Evolutionary conservation across 306 rosid genomes (phyloP), one percentile per base, ranked within the genome.

Genomic region (Vicia faba): DNA sequence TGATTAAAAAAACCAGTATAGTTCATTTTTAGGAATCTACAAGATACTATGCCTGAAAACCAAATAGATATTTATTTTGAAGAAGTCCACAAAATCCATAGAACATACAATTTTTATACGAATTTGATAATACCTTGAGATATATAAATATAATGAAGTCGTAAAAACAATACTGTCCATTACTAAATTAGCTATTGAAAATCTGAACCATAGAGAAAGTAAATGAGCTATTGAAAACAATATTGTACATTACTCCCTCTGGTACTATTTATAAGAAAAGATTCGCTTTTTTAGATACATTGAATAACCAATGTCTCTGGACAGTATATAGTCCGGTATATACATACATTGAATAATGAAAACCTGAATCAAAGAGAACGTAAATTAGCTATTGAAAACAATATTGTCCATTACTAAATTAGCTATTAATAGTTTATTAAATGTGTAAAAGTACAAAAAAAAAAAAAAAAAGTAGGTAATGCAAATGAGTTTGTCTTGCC

Each of bases 61-160:
- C 71, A 38, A 45, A 16, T 50, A 51, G 14, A 39, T 51, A 64
- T 61, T 43, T 61, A 40, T 40, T 66, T 51, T 51, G 29, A 51
- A 51, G 58, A 51, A 51, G 33, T 38, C 3, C 43, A 38, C 43
- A 38, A 38, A 50, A 43, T 64, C 40, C 60, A 41, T 26, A 4
- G 36, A 31, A 23, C 2, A 23, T 26, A 26, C 8, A 31, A 0
- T 31, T 31, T 31, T 31, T 31, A 31, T 31, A 31, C 1, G 36
- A 5, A 31, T 31, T 31, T 65, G 50, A 29, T 14, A 58, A 45
- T 48, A 45, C 19, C 31, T 31, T 8, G n/a, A 40, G 39, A 75
- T 19, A n/a, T n/a, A n/a, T n/a, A n/a, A n/a, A 75, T 29, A 53
- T 50, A 68, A 53, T 43, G 75, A 69, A 75, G 69, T 48, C 70